Evolutionary conservation across 352 stramenopile species (phyloP), one percentile per base, ranked within the genome.

Genomic region (Phytopythium helicoides): DNA sequence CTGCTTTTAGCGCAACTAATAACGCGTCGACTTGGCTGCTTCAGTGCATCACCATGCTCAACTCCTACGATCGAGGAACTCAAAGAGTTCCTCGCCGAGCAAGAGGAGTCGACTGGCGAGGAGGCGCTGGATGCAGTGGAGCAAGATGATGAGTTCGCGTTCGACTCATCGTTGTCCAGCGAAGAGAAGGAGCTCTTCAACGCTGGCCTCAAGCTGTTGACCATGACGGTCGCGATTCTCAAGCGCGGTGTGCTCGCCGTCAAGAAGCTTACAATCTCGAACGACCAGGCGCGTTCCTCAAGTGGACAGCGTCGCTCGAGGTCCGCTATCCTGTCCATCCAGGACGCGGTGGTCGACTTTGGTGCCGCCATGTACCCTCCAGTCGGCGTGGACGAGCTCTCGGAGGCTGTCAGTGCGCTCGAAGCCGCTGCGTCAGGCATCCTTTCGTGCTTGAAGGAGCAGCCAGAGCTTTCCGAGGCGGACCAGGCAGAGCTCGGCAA

Each of bases 231-330:
- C 19, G 73, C 73, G 14, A 74, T 94, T 23, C 75, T 92, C 52
- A 94, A 94, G 68, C 81, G 81, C 41, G 84, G 84, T 36, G 78
- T 92, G 52, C 61, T 92, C n/a, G 81, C 79, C 16, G 72, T 94
- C 39, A 90, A 91, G 60, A 83, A 86, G 26, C 46, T 87, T 25
- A 75, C 71, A 47, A 81, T 80, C 26, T 58, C 60, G n/a, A 75
- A 86, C 48, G 64, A 76, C 44, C 60, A 86, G 35, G 65, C 18
- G 70, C 66, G 28, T 81, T 89, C 45, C 64, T 94, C 31, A 57
- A 62, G 53, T 94, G 84, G 84, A 88, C 81, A n/a, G 68, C 73
- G 9, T 53, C 41, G 47, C 66, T 94, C 26, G 81, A 92, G 39
- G 67, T 73, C 15, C 73, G 57, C 46, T 94, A 94, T n/a, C 66